These are phyloP conservation scores for Pterocarpus macrocarpus DNA, from an alignment of 306 rosid genomes.

Conservation along the genomic window DNA sequence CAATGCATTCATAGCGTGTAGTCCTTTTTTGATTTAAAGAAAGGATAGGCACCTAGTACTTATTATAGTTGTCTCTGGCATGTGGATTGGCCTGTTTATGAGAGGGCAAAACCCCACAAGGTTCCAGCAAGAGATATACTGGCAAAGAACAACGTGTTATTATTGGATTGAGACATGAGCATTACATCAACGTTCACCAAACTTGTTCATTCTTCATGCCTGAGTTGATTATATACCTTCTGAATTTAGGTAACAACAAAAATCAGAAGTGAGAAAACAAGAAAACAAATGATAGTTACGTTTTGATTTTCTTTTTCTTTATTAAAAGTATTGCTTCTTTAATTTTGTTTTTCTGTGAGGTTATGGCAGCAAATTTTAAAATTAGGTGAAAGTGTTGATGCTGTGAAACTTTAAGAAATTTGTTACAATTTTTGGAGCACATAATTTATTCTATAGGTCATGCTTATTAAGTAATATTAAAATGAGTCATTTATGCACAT, in stretches of 20 bases:
- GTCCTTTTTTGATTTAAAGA: background rate
- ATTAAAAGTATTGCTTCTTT: no score
- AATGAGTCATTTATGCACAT: background rate
- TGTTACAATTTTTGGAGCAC: background rate
- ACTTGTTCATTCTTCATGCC: slow-evolving; percentile 48
- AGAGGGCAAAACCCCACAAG: slow-evolving; percentile 45
- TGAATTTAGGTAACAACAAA: background rate
- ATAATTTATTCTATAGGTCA: background rate
- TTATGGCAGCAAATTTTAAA: no score
- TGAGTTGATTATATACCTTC: slow-evolving; percentile 23
- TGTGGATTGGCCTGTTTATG: slow-evolving; percentile 47
- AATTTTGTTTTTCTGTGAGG: no score
- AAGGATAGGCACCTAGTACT: slow-evolving; percentile 18
- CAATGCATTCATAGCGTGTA: slow-evolving; percentile 8
- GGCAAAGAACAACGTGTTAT: slow-evolving; percentile 39
- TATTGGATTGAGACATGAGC: slow-evolving; percentile 52
- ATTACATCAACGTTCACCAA: slow-evolving; percentile 47
- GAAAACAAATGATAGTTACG: no score
- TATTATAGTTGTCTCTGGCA: slow-evolving; percentile 32
- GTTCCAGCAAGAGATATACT: slow-evolving; percentile 45
- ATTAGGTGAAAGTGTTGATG: no score
- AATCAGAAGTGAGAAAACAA: no score
- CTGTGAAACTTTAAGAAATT: no score
- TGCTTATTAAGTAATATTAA: background rate
- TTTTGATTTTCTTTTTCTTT: no score